phyloP scores from a whole-genome alignment of 148 eudicot species.

The Rhododendron vialii region DNA sequence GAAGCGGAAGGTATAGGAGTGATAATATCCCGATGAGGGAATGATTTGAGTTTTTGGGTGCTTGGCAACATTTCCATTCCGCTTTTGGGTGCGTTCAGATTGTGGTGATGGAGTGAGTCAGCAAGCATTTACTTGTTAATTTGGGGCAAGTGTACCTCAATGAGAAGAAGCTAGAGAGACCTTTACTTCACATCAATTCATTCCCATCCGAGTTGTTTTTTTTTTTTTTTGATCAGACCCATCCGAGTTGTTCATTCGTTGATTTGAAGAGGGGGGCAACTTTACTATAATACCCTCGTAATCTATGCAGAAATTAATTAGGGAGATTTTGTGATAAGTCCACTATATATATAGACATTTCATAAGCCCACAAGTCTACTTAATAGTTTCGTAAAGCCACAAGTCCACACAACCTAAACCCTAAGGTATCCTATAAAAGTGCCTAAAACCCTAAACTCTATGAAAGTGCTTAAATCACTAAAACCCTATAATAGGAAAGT shows the following conservation, averaged over 20 bases:
- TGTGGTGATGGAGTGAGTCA: slow-evolving; percentile 11
- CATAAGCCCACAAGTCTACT: no score
- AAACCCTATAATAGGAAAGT: no score
- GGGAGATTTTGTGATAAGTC: no score
- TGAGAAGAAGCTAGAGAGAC: neutral
- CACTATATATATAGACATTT: no score
- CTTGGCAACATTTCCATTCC: neutral
- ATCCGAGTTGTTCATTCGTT: neutral
- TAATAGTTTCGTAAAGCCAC: no score
- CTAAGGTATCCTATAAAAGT: no score
- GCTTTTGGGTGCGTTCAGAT: neutral
- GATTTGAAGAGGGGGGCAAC: neutral
- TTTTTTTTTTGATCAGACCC: no score
- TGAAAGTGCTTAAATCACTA: no score
- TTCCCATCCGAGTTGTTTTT: neutral
- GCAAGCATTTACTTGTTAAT: neutral
- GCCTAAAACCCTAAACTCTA: no score
- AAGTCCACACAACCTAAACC: no score
- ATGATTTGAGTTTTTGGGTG: neutral
- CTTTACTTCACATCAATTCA: neutral
- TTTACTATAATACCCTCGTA: neutral
- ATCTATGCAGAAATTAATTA: no score
- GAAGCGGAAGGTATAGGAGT: neutral
- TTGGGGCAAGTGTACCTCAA: neutral
- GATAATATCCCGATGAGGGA: neutral